These are phyloP conservation scores for Trebouxiophyceae sp. DNA, from an alignment of 163 green algal genomes.

Conservation along the genomic window DNA sequence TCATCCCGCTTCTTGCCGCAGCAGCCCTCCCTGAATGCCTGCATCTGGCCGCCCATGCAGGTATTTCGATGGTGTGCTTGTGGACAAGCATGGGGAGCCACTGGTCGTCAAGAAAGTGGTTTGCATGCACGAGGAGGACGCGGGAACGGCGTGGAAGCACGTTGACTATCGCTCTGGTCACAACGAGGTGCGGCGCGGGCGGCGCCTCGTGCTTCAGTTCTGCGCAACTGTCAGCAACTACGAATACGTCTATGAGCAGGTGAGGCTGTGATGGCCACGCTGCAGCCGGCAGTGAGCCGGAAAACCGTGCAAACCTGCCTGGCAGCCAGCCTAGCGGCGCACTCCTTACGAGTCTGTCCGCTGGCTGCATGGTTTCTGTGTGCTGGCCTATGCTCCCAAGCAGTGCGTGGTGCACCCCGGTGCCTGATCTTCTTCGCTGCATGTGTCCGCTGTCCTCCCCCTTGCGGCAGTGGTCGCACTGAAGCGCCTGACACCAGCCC, in stretches of 20 bases:
- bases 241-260: slow-evolving; percentile 18
- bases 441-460: too few species aligned
- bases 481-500: too few species aligned
- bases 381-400: too few species aligned
- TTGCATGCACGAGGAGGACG: slow-evolving; percentile 93
- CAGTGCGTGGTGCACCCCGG: too few species aligned
- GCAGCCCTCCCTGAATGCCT: neutral
- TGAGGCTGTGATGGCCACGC: too few species aligned
- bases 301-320: too few species aligned
- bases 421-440: too few species aligned
- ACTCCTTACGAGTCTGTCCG: too few species aligned
- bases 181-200: slow-evolving; percentile 43
- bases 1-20: neutral
- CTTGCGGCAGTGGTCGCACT: too few species aligned
- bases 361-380: too few species aligned
- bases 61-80: neutral
- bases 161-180: slow-evolving; percentile 65
- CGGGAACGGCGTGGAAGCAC: slow-evolving; percentile 84
- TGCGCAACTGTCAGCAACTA: slow-evolving; percentile 75
- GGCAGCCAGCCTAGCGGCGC: too few species aligned
- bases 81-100: slow-evolving; percentile 24
- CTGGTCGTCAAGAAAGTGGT: slow-evolving; percentile 68
- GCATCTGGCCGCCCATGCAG: neutral
- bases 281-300: too few species aligned
- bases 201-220: slow-evolving; percentile 74